These are phyloP conservation scores for Sutorius australiensis DNA, from an alignment of 768 basidiomycete genomes.

Conservation along the genomic window DNA sequence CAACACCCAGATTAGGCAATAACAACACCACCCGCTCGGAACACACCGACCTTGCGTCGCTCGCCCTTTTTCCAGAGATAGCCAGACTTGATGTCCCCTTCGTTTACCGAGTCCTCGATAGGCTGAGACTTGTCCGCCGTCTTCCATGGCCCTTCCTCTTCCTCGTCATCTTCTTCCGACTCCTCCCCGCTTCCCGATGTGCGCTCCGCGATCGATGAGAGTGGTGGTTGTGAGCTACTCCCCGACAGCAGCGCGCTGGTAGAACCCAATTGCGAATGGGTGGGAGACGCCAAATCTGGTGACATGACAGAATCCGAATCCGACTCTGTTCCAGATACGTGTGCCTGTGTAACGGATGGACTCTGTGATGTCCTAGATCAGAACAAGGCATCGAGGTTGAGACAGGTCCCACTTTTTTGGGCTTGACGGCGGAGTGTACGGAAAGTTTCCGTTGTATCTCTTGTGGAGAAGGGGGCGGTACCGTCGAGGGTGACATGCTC, in stretches of 20 bases:
- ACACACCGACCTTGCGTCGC: slow-evolving; percentile 76
- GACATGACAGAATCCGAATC: slow-evolving; percentile 73
- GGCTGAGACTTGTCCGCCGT: slow-evolving; percentile 42
- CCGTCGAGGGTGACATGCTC: slow-evolving; percentile 28
- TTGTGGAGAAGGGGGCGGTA: slow-evolving; percentile 73
- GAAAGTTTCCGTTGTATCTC: slow-evolving; percentile 86
- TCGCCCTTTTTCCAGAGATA: slow-evolving; percentile 99
- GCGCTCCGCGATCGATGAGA: slow-evolving; percentile 77
- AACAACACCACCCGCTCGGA: neutral
- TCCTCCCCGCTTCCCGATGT: slow-evolving; percentile 70
- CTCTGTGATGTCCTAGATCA: slow-evolving; percentile 26
- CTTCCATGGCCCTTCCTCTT: slow-evolving; percentile 63
- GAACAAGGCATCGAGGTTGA: slow-evolving; percentile 1
- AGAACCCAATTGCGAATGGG: slow-evolving; percentile 32
- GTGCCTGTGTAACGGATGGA: slow-evolving; percentile 28
- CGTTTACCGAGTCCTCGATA: slow-evolving; percentile 51
- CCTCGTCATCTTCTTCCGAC: slow-evolving; percentile 71
- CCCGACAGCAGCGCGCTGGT: slow-evolving; percentile 28
- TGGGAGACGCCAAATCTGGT: slow-evolving; percentile 46
- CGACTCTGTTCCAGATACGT: slow-evolving; percentile 76
- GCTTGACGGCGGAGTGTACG: slow-evolving; percentile 58
- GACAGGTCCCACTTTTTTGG: slow-evolving; percentile 40
- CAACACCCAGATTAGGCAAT: slow-evolving; percentile 4
- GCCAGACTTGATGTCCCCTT: slow-evolving; percentile 81
- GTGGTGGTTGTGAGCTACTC: slow-evolving; percentile 44